phyloP scores from a whole-genome alignment of 768 basidiomycete genomes.

The Tulasnella sp. region DNA sequence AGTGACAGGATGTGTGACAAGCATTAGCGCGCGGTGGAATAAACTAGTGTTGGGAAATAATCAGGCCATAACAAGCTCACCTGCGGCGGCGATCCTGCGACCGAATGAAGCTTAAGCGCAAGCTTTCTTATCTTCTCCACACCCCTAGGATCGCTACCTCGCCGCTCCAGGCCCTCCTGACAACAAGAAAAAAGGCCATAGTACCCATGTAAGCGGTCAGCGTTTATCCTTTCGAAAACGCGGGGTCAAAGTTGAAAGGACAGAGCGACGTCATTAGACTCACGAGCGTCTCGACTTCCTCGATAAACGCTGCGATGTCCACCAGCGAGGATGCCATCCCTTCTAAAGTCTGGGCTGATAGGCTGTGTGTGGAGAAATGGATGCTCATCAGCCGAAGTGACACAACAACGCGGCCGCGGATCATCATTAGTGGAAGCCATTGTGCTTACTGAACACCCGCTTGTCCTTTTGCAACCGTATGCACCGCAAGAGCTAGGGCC shows the following conservation, averaged over 20 bases:
- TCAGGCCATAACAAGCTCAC: too few relatives aligned
- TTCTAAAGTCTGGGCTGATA: constrained; percentile 8
- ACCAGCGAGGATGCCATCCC: constrained; percentile 10
- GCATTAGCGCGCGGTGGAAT: too few relatives aligned
- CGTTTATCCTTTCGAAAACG: not conserved
- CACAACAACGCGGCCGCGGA: too few relatives aligned
- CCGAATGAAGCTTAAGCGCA: constrained; percentile 8
- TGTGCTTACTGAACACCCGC: not conserved
- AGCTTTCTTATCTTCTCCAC: constrained; percentile 12
- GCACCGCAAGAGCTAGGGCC: not conserved
- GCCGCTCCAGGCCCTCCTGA: constrained; percentile 12
- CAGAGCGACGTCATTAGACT: not conserved
- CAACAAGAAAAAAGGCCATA: not conserved
- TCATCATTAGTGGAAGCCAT: too few relatives aligned
- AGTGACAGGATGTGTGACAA: too few relatives aligned
- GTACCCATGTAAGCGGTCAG: not conserved
- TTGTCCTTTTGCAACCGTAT: not conserved
- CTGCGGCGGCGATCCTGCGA: not conserved
- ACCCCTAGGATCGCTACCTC: constrained; percentile 9
- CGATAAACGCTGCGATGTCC: constrained; percentile 12
- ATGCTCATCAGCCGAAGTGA: too few relatives aligned
- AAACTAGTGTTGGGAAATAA: too few relatives aligned
- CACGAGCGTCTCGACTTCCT: constrained; percentile 13
- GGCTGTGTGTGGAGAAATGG: too few relatives aligned
- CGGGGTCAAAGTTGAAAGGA: not conserved